phyloP scores from a whole-genome alignment of 148 eudicot genomes.

The Chenopodium berlandieri region DNA sequence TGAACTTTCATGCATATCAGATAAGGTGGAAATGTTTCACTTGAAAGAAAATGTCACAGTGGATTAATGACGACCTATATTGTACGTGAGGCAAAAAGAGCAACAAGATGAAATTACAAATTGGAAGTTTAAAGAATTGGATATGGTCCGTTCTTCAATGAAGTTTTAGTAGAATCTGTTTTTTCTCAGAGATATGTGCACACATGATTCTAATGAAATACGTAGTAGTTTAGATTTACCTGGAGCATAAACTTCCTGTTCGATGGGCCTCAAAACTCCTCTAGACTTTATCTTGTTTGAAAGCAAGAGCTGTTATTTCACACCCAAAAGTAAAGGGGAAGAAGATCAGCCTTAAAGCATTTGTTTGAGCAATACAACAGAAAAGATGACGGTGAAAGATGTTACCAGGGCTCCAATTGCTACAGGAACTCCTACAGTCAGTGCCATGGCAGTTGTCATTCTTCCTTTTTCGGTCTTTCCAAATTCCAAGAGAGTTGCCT shows the following conservation, averaged over 20 bases:
- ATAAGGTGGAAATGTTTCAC: no score
- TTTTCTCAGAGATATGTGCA: no score
- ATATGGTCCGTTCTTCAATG: no score
- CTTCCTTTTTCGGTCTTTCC: slow-evolving; percentile 66
- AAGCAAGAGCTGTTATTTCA: slow-evolving; percentile 65
- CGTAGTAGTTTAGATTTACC: slow-evolving; percentile 40
- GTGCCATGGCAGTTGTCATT: slow-evolving; percentile 82
- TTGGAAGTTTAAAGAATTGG: no score
- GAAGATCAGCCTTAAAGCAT: not conserved
- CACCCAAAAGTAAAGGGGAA: not conserved
- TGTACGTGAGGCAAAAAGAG: no score
- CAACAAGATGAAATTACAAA: no score
- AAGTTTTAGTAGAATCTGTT: no score
- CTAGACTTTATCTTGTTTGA: slow-evolving; percentile 63
- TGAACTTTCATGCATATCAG: not conserved
- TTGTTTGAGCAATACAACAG: not conserved
- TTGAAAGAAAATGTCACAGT: no score
- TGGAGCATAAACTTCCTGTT: slow-evolving; percentile 85
- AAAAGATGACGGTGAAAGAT: not conserved
- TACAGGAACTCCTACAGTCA: slow-evolving; percentile 88
- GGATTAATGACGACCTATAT: no score
- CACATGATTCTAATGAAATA: not conserved
- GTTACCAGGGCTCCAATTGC: slow-evolving; percentile 92
- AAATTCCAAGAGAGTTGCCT: slow-evolving; percentile 75
- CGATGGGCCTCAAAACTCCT: slow-evolving; percentile 80